Evolutionary conservation across 257 asterid genomes (phyloP).

Genomic region (Capsicum rhomboideum): DNA sequence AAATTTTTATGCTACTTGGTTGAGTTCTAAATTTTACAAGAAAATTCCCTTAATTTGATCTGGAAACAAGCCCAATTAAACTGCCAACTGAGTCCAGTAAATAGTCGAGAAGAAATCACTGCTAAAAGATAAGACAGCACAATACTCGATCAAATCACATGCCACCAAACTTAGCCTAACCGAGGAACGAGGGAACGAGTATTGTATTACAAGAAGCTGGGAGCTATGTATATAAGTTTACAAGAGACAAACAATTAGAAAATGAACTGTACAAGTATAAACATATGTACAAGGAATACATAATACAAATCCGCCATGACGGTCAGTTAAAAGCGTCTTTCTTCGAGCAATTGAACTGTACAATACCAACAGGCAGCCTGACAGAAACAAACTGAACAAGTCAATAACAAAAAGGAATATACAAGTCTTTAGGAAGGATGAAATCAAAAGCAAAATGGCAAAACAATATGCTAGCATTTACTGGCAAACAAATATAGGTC

Average conservation of each 20-base stretch:
- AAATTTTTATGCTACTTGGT: neutral
- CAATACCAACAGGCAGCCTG: conserved; percentile 5
- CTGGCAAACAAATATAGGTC: neutral
- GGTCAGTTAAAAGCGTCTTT: neutral
- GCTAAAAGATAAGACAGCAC: neutral
- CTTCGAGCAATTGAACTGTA: neutral
- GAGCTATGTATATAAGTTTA: neutral
- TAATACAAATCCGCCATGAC: neutral
- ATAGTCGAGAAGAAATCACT: neutral
- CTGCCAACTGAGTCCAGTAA: neutral
- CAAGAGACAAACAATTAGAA: neutral
- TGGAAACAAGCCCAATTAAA: neutral
- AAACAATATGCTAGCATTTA: neutral
- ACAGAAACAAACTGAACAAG: neutral
- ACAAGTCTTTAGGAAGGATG: neutral
- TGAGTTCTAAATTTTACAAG: too few species aligned
- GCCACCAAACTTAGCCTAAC: neutral
- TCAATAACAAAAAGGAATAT: neutral
- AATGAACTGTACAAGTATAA: neutral
- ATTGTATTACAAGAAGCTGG: neutral
- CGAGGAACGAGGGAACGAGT: neutral
- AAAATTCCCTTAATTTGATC: neutral
- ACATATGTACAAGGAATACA: neutral
- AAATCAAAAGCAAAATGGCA: neutral
- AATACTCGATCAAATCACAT: neutral